Evolutionary conservation across 805 yeast species (phyloP).

Genomic region (Cyberlindnera samutprakarnensis): DNA sequence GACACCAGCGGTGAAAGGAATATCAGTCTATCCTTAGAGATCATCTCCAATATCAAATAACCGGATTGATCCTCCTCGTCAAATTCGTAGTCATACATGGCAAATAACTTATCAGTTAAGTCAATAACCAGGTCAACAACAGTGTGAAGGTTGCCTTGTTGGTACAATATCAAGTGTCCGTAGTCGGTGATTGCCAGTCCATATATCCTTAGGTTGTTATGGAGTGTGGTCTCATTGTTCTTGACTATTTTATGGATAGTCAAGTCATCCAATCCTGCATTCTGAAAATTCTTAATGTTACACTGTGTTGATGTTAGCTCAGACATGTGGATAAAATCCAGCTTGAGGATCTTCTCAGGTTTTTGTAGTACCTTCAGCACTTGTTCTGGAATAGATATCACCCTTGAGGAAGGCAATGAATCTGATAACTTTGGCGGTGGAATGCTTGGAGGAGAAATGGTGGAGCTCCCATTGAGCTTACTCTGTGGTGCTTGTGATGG

Average conservation of each 20-base stretch:
- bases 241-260: slow-evolving; percentile 26
- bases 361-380: not conserved
- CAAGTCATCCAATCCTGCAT: slow-evolving; percentile 20
- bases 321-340: slow-evolving; percentile 17
- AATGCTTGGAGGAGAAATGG: slow-evolving; percentile 10
- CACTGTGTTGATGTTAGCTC: slow-evolving; percentile 8
- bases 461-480: slow-evolving; percentile 10
- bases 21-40: slow-evolving; percentile 48
- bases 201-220: slow-evolving; percentile 18
- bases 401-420: slow-evolving; percentile 1
- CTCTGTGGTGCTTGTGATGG: slow-evolving; percentile 11
- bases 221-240: slow-evolving; percentile 15
- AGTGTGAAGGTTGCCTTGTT: slow-evolving; percentile 11
- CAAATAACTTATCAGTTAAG: slow-evolving; percentile 45
- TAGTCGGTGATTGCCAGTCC: slow-evolving; percentile 26
- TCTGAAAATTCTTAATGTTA: not conserved
- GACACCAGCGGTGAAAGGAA: slow-evolving; percentile 37
- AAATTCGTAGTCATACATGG: slow-evolving; percentile 78
- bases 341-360: slow-evolving; percentile 15
- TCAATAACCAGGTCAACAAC: slow-evolving; percentile 28
- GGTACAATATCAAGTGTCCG: slow-evolving; percentile 27
- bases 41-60: slow-evolving; percentile 55
- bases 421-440: slow-evolving; percentile 9
- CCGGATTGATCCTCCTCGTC: slow-evolving; percentile 52
- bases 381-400: not conserved